Evolutionary conservation across 345 rosid species (phyloP).

Genomic region (Rhodamnia argentea): DNA sequence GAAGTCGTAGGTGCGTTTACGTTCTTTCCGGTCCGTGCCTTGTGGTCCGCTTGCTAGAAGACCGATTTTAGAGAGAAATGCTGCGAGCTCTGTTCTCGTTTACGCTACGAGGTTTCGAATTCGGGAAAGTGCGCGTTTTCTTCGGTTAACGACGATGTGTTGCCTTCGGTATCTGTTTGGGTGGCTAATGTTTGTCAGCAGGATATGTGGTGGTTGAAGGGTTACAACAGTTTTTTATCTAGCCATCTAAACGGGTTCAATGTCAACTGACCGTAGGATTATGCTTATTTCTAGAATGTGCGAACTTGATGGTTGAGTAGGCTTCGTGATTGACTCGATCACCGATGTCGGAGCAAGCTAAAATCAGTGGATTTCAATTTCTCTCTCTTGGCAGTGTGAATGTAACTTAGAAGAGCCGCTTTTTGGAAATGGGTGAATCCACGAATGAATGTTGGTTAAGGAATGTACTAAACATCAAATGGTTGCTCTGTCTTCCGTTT

Average conservation of each 20-base stretch:
- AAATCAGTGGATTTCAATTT: background rate
- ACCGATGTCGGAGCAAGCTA: background rate
- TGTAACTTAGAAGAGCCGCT: background rate
- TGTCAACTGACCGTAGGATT: background rate
- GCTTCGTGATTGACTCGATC: background rate
- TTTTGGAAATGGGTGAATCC: background rate
- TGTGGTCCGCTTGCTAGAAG: background rate
- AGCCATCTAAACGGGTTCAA: background rate
- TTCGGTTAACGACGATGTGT: background rate
- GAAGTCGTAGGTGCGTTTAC: slow-evolving; percentile 64
- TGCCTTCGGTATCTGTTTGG: background rate
- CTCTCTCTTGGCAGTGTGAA: background rate
- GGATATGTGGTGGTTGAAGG: background rate
- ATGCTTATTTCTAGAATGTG: background rate
- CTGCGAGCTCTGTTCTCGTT: background rate
- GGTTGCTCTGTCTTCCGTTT: background rate
- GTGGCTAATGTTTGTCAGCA: background rate
- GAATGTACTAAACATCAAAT: background rate
- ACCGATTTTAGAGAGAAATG: background rate
- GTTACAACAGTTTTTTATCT: background rate
- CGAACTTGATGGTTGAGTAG: background rate
- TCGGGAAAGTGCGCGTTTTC: background rate
- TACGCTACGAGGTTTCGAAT: background rate
- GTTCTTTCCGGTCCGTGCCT: background rate
- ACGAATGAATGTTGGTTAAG: background rate